phyloP scores from a whole-genome alignment of 805 yeast genomes.

The Wickerhamomyces mucosus region DNA sequence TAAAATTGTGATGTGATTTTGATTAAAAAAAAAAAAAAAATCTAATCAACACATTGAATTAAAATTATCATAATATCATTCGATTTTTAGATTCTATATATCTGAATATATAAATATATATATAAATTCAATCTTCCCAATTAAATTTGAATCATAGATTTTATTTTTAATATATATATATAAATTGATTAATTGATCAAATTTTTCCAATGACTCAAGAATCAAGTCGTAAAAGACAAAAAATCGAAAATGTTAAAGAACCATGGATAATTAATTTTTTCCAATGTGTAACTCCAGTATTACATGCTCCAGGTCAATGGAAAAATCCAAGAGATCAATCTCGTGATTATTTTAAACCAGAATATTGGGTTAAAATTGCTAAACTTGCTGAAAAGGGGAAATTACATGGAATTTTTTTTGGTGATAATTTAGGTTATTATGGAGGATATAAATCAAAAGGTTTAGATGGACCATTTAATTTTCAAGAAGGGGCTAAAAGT shows the following conservation, averaged over 20 bases:
- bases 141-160: not conserved
- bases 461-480: conserved; percentile 26
- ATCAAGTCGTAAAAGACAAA: conserved; percentile 6
- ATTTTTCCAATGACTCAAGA: conserved; percentile 12
- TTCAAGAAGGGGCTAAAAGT: conserved; percentile 26
- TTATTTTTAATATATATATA: not conserved
- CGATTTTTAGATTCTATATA: not conserved
- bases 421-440: conserved; percentile 31
- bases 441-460: conserved; percentile 26
- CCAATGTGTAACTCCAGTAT: conserved; percentile 17
- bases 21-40: no score
- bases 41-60: no score
- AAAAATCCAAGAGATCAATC: conserved; percentile 19
- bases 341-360: conserved; percentile 17
- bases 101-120: no score
- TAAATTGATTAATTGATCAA: no score
- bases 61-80: no score
- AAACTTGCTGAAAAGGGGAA: conserved; percentile 31
- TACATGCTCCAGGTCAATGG: conserved; percentile 21
- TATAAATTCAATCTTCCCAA: not conserved
- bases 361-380: conserved; percentile 32
- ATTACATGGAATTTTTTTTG: conserved; percentile 29
- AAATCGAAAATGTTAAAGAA: conserved; percentile 3
- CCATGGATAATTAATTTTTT: conserved; percentile 18
- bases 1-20: no score